Percentiles rank a stretch among this genome's conserved stretches.
Conservation (phyloP, 805 yeast genomes). For the Sungouiozyma ichnusensis region DNA sequence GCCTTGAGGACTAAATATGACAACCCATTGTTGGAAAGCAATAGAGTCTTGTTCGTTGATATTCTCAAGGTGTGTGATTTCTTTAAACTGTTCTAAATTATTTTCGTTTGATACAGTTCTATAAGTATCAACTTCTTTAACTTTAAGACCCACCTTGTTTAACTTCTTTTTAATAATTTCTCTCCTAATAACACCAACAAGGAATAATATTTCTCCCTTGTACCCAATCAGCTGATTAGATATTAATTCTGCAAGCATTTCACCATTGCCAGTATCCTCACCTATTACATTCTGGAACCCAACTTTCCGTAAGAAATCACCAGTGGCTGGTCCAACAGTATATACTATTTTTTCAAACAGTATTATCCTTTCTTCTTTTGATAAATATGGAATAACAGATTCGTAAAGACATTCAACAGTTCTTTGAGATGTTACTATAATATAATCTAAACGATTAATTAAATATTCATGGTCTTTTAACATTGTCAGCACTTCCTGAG, state of each 20-base stretch:
- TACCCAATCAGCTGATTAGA: conserved; percentile 24
- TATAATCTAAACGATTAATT: conserved; percentile 31
- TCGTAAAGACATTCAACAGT: conserved; percentile 72
- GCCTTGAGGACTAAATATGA: conserved; percentile 89
- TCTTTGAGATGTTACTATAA: conserved; percentile 81
- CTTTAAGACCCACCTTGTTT: conserved; percentile 9
- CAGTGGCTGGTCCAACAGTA: conserved; percentile 91
- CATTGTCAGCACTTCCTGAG: conserved; percentile 34
- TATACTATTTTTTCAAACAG: conserved; percentile 48
- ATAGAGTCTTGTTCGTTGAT: conserved; percentile 5
- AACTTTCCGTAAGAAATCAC: conserved; percentile 39
- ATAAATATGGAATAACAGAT: conserved; percentile 27
- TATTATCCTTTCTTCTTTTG: conserved; percentile 7
- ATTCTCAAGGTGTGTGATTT: conserved; percentile 7
- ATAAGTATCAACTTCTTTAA: conserved; percentile 55
- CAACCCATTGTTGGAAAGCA: conserved; percentile 43
- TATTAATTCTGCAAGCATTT: conserved; percentile 54
- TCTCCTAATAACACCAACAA: conserved; percentile 79
- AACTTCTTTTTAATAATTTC: conserved; percentile 69
- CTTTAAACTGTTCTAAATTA: conserved; percentile 32
- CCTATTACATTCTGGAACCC: conserved; percentile 67
- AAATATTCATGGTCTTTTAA: conserved; percentile 37
- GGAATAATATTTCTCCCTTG: conserved; percentile 41
- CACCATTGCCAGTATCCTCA: conserved; percentile 69
- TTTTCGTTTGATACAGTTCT: conserved; percentile 46